Evolutionary conservation across 179 eudicot species (phyloP).

Genomic region (Silene noctiflora): DNA sequence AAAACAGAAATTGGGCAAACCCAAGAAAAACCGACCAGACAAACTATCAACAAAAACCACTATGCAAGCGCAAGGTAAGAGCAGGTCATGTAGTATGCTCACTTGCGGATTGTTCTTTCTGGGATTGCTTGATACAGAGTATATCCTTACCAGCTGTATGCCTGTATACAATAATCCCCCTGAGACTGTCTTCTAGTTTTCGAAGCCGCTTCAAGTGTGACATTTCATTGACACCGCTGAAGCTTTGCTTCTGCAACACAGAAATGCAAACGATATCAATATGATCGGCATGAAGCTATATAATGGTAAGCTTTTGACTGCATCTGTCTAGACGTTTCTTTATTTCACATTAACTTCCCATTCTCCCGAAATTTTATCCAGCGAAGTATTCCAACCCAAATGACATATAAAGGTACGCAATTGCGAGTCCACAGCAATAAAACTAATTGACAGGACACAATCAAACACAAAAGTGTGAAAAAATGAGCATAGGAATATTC

Average conservation of each 20-base stretch:
- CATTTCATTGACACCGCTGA: not conserved
- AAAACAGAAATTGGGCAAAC: not conserved
- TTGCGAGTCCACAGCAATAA: too few relatives aligned
- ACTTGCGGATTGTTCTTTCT: conserved; percentile 25
- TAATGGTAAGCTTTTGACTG: not conserved
- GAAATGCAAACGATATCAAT: conserved; percentile 5
- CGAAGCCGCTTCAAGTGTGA: conserved; percentile 20
- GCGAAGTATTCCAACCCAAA: too few relatives aligned
- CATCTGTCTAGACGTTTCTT: not conserved
- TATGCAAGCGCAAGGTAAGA: conserved; percentile 15
- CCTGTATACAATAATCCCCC: conserved; percentile 18
- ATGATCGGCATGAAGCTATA: not conserved
- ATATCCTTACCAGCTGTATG: conserved; percentile 19
- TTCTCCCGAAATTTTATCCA: too few relatives aligned
- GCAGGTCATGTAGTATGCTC: conserved; percentile 22
- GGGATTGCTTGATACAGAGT: not conserved
- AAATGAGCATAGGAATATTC: not conserved
- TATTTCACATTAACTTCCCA: not conserved
- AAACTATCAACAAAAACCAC: conserved; percentile 23
- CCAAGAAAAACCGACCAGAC: not conserved
- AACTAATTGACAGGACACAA: not conserved
- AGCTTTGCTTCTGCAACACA: conserved; percentile 22
- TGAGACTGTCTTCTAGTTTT: conserved; percentile 17
- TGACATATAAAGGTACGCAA: not conserved
- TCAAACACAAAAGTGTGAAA: not conserved